A percentile compares a stretch with the other conserved stretches of the same genome.
Conservation (phyloP, 2,329 filamentous ascomycete genomes). For the Ceratocystis ficicola region DNA sequence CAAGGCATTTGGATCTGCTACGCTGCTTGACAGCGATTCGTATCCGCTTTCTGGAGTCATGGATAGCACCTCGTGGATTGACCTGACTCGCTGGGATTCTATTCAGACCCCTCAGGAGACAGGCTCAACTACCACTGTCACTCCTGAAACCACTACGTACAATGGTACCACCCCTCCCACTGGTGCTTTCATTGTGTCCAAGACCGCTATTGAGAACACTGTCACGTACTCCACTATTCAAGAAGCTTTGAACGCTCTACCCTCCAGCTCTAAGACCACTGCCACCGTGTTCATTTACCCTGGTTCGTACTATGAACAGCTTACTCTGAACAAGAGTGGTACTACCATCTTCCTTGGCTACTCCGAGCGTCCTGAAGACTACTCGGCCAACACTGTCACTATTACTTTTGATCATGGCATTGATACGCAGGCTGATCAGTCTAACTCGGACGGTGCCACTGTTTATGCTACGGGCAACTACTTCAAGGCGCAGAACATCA, state of each 20-base stretch:
- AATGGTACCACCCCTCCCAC: constrained; percentile 27
- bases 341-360: constrained; percentile 47
- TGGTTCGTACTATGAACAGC: constrained; percentile 49
- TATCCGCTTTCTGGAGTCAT: constrained; percentile 25
- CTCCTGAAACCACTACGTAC: constrained; percentile 22
- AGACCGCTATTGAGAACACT: constrained; percentile 23
- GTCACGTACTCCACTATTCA: constrained; percentile 26
- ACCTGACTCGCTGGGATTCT: constrained; percentile 25
- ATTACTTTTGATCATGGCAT: constrained; percentile 29
- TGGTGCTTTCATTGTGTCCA: constrained; percentile 29
- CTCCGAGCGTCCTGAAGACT: constrained; percentile 40
- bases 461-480: constrained; percentile 36
- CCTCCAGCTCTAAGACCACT: constrained; percentile 24
- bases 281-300: constrained; percentile 31
- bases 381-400: constrained; percentile 46
- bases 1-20: constrained; percentile 24
- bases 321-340: constrained; percentile 40
- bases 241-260: constrained; percentile 24
- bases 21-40: constrained; percentile 25
- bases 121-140: not conserved
- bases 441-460: constrained; percentile 42
- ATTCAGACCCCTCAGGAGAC: constrained; percentile 24
- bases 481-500: constrained; percentile 52
- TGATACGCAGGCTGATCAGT: constrained; percentile 29
- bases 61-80: constrained; percentile 26